phyloP scores from a whole-genome alignment of 2,329 filamentous ascomycete genomes.

The Apiospora hydei region DNA sequence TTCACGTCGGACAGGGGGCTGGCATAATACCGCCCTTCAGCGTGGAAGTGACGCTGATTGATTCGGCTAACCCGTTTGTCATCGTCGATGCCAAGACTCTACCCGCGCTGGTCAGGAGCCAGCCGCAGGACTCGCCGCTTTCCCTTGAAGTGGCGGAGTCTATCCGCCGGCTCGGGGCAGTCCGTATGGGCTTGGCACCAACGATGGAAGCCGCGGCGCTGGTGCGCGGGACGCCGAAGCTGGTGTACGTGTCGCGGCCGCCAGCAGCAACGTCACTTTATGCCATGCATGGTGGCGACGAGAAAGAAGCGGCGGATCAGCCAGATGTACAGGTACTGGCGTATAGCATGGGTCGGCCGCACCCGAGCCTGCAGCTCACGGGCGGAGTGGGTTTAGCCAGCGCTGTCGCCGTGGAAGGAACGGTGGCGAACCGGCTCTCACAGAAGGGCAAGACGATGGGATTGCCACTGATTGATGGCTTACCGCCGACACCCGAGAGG shows the following conservation, averaged over 20 bases:
- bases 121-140: constrained; percentile 32
- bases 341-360: constrained; percentile 58
- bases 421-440: constrained; percentile 38
- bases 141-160: constrained; percentile 47
- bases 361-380: constrained; percentile 60
- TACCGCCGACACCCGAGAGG: background rate
- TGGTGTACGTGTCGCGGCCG: constrained; percentile 57
- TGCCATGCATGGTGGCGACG: rapidly evolving
- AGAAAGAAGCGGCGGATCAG: constrained; percentile 21
- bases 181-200: constrained; percentile 62
- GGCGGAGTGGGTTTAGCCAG: constrained; percentile 56
- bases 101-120: background rate
- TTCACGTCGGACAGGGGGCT: constrained; percentile 46
- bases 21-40: constrained; percentile 36
- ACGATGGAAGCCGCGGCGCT: constrained; percentile 43
- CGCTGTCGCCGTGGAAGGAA: constrained; percentile 52
- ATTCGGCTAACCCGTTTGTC: constrained; percentile 49
- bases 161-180: constrained; percentile 61
- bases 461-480: background rate
- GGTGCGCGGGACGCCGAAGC: constrained; percentile 57
- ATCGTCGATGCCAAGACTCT: constrained; percentile 59
- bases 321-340: constrained; percentile 52
- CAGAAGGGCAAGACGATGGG: background rate
- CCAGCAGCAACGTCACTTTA: no score
- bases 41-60: constrained; percentile 43